Evolutionary conservation across 2,329 filamentous ascomycete genomes (phyloP), one percentile per base, ranked within the genome.

Genomic region (Botryosphaeria dothidea): DNA sequence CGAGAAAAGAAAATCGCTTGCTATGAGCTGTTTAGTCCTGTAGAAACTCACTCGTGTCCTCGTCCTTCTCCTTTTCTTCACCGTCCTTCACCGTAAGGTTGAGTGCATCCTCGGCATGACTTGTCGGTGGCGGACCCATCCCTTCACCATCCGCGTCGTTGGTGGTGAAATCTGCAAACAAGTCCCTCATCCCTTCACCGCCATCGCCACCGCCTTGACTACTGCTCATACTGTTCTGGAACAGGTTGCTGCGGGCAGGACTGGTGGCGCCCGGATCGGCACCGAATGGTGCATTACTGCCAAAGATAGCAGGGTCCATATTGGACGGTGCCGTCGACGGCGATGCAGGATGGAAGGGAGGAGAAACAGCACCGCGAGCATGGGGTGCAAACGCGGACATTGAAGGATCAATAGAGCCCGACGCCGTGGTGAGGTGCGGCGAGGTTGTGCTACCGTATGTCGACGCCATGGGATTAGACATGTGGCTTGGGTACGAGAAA

Each of bases 291-390:
- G 70, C 73, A 21, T 68, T 69, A 49, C 71, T 72, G 36, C 77
- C 75, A 46, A 78, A 78, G 9, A 78, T 71, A 1, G 73, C 74
- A n/a, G 75, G 75, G 48, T 78, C 75, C 25, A 78, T 72, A 4
- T 65, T 65, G 7, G 63, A 49, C 4, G 63, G 56, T 7, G 54
- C 45, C 34, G 57, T 57, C 2, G 62, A 29, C 3, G 64, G 64
- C 15, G 46, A 62, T 15, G 49, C 45, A 11, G 64, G 60, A 19
- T 62, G 36, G 38, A 66, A 62, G 2, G 57, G 64, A 3, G 64
- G 57, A 5, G 57, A 62, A n/a, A 38, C 57, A 13, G 38, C 54
- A 9, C 54, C 45, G 9, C 48, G 56, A 25, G 56, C 45, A 13
- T 62, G 54, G 4, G 51, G 62, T 13, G 57, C 63, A 29, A 65